Evolutionary conservation across 106 monocot species (phyloP).

Genomic region (Chionographis japonica): DNA sequence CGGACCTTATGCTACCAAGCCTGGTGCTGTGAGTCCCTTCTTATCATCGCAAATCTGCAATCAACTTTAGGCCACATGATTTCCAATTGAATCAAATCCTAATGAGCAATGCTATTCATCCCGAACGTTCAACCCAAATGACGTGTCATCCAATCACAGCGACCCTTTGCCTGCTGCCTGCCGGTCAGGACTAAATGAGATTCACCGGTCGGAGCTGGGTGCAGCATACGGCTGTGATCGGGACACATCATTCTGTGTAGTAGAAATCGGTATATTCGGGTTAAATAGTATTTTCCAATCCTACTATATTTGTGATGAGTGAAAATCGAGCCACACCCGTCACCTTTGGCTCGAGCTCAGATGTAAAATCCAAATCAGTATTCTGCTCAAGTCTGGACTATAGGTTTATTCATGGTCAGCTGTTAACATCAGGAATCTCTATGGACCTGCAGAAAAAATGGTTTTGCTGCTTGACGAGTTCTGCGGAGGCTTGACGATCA

Average conservation of each 20-base stretch:
- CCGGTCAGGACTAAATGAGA: too few relatives aligned
- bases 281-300: too few relatives aligned
- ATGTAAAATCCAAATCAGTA: neutral
- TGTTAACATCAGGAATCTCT: neutral
- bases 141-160: neutral
- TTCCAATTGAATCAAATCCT: neutral
- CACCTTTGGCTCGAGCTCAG: neutral
- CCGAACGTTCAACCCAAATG: too few relatives aligned
- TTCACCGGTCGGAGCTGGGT: too few relatives aligned
- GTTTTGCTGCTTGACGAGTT: slow-evolving; percentile 69
- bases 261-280: too few relatives aligned
- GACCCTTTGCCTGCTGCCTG: too few relatives aligned
- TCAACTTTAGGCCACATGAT: neutral
- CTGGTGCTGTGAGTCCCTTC: slow-evolving; percentile 36
- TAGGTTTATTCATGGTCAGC: neutral
- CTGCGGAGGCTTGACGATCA: slow-evolving; percentile 33
- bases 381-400: too few relatives aligned
- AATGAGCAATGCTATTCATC: too few relatives aligned
- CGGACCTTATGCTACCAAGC: slow-evolving; percentile 23
- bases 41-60: neutral
- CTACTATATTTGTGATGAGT: neutral
- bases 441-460: slow-evolving; percentile 66
- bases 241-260: too few relatives aligned
- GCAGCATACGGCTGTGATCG: too few relatives aligned
- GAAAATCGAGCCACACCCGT: neutral